phyloP scores from a whole-genome alignment of 257 asterid genomes.

The Vinca minor region DNA sequence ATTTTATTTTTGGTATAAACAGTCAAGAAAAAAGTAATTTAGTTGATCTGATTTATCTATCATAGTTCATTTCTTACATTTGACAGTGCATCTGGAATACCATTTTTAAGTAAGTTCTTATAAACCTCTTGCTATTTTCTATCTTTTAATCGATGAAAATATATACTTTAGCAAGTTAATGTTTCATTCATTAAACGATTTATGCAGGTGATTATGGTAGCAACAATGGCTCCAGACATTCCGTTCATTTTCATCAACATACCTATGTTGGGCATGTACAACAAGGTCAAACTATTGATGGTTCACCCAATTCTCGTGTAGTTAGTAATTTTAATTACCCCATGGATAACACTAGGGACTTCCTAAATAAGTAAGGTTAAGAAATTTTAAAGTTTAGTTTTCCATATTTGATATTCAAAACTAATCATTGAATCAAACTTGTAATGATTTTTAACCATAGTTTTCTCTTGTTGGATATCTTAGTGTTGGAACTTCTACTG shows the following conservation, averaged over 20 bases:
- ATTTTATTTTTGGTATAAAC: no score
- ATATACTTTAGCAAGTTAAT: background rate
- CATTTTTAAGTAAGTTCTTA: background rate
- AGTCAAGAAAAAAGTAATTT: no score
- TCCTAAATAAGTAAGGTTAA: background rate
- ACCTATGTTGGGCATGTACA: background rate
- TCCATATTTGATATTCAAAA: no score
- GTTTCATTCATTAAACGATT: background rate
- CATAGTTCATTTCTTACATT: background rate
- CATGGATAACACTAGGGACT: background rate
- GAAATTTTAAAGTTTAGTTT: no score
- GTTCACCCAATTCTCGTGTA: background rate
- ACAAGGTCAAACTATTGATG: background rate
- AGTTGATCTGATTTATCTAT: background rate
- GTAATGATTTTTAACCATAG: no score
- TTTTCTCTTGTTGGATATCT: background rate
- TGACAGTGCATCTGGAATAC: background rate
- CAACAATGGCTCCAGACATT: no score
- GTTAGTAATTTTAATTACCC: no score
- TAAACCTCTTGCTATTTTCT: no score
- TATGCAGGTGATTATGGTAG: background rate
- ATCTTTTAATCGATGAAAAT: no score
- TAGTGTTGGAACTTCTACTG: background rate
- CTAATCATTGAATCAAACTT: no score
- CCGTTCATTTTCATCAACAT: background rate